Evolutionary conservation across 2,329 filamentous ascomycete species (phyloP), one percentile per base, ranked within the genome.

Genomic region (Fusarium sp.): DNA sequence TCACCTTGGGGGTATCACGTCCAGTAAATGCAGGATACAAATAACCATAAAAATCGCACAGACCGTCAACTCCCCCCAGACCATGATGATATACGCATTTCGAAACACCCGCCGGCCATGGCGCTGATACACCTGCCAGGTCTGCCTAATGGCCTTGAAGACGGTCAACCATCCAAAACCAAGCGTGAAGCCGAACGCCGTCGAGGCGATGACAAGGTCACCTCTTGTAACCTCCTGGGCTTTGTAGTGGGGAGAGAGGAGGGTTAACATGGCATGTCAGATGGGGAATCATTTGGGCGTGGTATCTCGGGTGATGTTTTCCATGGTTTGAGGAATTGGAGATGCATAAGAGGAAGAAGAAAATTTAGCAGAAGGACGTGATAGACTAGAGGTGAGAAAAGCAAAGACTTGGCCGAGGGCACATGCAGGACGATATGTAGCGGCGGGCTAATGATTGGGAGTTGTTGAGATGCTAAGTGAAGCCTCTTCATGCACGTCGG

Each of bases 11-110:
- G 76, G 74, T 55, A 79, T 77, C 42, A 69, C 42, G 21, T 56
- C 62, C 19, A 74, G 48, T 21, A 79, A 57, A 64, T 78, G 72
- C 64, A 79, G 33, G 10, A 73, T 74, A 35, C 76, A 79, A 33
- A 86, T 79, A 29, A 84, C 66, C 10, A 79, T 81, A 42, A 86
- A 86, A 14, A 79, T 69, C 16, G 84, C 76, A 16, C 82, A 85
- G 7, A 83, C 82, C 3, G 79, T 4, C 7, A 86, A 79, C 72
- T 86, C 85, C 33, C 82, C 57, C 85, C 85, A 86, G 60, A 86
- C 82, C 82, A 86, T 82, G 79, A 82, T 83, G 0, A 86, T 79
- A 65, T 86, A 86, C 2, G 80, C 76, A 66, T 84, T 85, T 19
- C 75, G 79, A 70, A 62, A 52, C 61, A 81, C 73, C 75, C 79